Evolutionary conservation across 2,329 filamentous ascomycete species (phyloP).

Genomic region (Talaromyces verruculosus): DNA sequence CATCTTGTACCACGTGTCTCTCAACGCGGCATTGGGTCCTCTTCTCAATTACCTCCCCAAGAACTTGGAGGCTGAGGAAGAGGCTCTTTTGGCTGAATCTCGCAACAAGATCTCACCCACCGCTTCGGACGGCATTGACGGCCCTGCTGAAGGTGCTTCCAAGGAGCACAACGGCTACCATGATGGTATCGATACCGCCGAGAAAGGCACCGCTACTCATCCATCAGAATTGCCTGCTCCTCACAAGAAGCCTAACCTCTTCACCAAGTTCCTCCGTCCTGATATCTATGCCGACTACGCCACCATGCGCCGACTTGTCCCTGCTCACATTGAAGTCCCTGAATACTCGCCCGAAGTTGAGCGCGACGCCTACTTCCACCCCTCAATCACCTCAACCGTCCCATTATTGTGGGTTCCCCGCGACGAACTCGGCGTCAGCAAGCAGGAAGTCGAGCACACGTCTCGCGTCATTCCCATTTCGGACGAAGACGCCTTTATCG

Average conservation of each 20-base stretch:
- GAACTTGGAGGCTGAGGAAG: conserved; percentile 62
- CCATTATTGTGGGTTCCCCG: conserved; percentile 83
- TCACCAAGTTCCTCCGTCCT: conserved; percentile 67
- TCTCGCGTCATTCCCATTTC: conserved; percentile 72
- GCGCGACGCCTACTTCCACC: conserved; percentile 71
- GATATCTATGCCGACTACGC: conserved; percentile 74
- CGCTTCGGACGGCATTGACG: conserved; percentile 25
- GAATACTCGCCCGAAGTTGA: conserved; percentile 63
- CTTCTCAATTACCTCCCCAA: conserved; percentile 77
- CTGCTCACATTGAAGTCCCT: conserved; percentile 55
- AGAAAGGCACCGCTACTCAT: conserved; percentile 31
- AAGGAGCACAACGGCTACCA: conserved; percentile 29
- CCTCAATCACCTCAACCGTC: conserved; percentile 61
- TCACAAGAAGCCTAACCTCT: conserved; percentile 37
- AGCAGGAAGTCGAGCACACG: conserved; percentile 74
- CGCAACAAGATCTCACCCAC: conserved; percentile 25
- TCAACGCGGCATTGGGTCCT: conserved; percentile 72
- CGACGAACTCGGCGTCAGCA: conserved; percentile 71
- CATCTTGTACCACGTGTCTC: conserved; percentile 68
- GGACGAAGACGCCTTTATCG: conserved; percentile 70
- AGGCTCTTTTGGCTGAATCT: conserved; percentile 46
- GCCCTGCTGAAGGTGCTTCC: conserved; percentile 33
- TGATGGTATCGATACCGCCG: conserved; percentile 32
- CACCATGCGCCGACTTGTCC: conserved; percentile 68
- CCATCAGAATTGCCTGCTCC: conserved; percentile 26